A percentile compares a stretch with the other conserved stretches of the same genome.
phyloP scores from a whole-genome alignment of 2,329 filamentous ascomycete species.

The Ophiosphaerella korrae region DNA sequence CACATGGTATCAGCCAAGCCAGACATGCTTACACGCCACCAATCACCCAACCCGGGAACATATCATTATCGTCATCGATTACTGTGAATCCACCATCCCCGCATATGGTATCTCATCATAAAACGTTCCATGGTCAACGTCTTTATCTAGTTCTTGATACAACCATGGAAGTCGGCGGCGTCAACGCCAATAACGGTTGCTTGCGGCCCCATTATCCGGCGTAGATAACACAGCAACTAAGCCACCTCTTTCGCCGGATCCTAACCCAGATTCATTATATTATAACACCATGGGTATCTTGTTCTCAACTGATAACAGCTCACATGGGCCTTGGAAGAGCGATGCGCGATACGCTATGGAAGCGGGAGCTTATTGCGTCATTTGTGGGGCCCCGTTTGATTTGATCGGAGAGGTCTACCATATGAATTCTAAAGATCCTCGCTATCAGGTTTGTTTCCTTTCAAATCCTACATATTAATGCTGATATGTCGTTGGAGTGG shows the following conservation, averaged over 20 bases:
- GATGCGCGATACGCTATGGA: conserved; percentile 29
- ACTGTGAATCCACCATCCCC: neutral
- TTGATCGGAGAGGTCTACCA: conserved; percentile 27
- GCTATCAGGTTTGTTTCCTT: conserved; percentile 19
- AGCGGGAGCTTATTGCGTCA: conserved; percentile 27
- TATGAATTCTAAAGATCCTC: conserved; percentile 20
- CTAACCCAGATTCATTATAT: neutral
- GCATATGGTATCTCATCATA: neutral
- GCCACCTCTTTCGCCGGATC: neutral
- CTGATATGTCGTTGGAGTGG: conserved; percentile 24
- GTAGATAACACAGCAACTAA: neutral
- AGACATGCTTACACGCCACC: neutral
- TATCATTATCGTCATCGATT: neutral
- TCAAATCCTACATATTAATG: too few relatives aligned
- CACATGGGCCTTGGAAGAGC: conserved; percentile 13
- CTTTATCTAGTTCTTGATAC: too few relatives aligned
- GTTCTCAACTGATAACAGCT: conserved; percentile 8
- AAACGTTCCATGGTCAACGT: neutral
- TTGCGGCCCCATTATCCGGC: neutral
- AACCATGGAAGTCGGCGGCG: neutral
- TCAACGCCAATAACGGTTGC: neutral
- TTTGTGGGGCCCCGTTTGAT: conserved; percentile 35
- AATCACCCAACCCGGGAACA: neutral
- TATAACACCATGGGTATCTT: conserved; percentile 15
- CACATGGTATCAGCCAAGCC: neutral